phyloP scores from a whole-genome alignment of 2,329 filamentous ascomycete genomes.

The Pseudogymnoascus sp. region DNA sequence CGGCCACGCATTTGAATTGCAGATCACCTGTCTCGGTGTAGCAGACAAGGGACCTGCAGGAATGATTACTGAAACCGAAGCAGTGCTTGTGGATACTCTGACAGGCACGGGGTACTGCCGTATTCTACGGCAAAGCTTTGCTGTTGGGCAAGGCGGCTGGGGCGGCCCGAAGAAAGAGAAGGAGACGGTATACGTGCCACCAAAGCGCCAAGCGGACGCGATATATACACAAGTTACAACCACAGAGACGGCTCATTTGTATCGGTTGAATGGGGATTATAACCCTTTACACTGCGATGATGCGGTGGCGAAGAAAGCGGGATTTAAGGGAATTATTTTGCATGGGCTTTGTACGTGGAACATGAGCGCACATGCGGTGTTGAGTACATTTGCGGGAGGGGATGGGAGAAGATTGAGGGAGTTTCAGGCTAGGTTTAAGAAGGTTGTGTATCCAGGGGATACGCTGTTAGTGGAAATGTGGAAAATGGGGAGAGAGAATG shows the following conservation, averaged over 20 bases:
- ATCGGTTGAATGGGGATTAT: conserved; percentile 40
- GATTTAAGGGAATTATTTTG: conserved; percentile 38
- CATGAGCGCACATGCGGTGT: conserved; percentile 35
- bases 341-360: conserved; percentile 42
- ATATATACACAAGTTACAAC: conserved; percentile 32
- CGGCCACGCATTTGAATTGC: conserved; percentile 33
- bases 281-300: conserved; percentile 40
- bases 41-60: conserved; percentile 36
- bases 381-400: conserved; percentile 33
- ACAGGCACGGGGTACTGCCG: conserved; percentile 32
- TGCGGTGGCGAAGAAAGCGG: conserved; percentile 33
- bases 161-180: conserved; percentile 33
- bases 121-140: conserved; percentile 34
- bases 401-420: conserved; percentile 34
- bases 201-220: conserved; percentile 31
- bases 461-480: conserved; percentile 36
- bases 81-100: conserved; percentile 32
- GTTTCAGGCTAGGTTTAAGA: conserved; percentile 38
- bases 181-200: conserved; percentile 26
- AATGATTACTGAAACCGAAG: conserved; percentile 36
- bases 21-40: conserved; percentile 33
- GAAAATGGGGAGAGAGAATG: conserved; percentile 28
- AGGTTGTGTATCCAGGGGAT: conserved; percentile 39
- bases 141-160: conserved; percentile 39
- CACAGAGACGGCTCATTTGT: conserved; percentile 33